These are phyloP conservation scores for Bipolaris victoriae DNA, from an alignment of 2,329 filamentous ascomycete genomes.

Conservation along the genomic window DNA sequence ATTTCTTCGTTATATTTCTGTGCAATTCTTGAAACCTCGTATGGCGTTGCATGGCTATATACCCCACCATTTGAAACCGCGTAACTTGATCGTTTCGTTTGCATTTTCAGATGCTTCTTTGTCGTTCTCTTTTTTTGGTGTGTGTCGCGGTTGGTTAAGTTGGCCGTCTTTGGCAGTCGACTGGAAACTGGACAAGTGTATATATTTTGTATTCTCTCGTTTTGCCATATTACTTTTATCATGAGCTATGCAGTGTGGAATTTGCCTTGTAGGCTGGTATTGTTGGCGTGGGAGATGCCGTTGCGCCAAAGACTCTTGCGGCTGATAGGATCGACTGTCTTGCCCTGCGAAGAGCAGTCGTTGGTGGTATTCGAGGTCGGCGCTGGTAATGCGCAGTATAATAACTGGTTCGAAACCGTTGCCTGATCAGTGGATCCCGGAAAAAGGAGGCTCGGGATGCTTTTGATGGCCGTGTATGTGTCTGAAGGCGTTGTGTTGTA, in stretches of 20 bases:
- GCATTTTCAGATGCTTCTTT: conserved; percentile 8
- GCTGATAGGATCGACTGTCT: not conserved
- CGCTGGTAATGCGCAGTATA: not conserved
- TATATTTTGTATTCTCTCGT: conserved; percentile 18
- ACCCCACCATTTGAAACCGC: conserved; percentile 31
- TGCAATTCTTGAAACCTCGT: conserved; percentile 29
- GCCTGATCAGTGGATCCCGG: not conserved
- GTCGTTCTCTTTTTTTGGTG: not conserved
- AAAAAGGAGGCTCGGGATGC: not conserved
- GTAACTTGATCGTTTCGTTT: conserved; percentile 11
- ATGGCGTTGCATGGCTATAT: conserved; percentile 42
- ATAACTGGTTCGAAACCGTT: not conserved
- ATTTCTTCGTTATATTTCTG: conserved; percentile 16
- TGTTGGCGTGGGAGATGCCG: not conserved
- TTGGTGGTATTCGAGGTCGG: not conserved
- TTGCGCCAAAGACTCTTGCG: conserved; percentile 1
- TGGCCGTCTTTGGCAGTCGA: not conserved
- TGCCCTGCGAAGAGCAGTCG: conserved; percentile 4
- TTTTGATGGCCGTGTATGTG: conserved; percentile 5
- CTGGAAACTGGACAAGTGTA: conserved; percentile 16
- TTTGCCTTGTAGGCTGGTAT: conserved; percentile 4
- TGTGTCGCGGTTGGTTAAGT: not conserved
- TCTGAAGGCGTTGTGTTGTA: not conserved
- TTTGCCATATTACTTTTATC: conserved; percentile 26
- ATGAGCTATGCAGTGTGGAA: conserved; percentile 26